phyloP scores from a whole-genome alignment of 805 yeast species.

The Phaffomyces antillensis region DNA sequence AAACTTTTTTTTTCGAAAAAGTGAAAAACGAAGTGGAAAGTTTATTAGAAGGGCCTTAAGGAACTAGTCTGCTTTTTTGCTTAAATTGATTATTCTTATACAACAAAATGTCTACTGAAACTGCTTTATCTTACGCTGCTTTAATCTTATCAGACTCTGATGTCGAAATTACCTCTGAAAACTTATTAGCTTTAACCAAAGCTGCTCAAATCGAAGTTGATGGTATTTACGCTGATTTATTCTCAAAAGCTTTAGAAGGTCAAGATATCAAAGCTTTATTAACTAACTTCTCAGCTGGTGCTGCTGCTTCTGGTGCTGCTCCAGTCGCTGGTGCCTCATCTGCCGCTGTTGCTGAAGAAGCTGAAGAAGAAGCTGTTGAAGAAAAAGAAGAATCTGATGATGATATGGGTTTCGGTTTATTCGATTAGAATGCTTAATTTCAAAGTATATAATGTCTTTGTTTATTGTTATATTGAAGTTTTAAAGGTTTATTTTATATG shows the following conservation, averaged over 20 bases:
- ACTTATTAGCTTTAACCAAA: slow-evolving; percentile 65
- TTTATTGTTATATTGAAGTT: too few species aligned
- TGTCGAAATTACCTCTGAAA: slow-evolving; percentile 79
- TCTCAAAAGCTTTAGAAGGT: slow-evolving; percentile 81
- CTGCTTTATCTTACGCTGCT: slow-evolving; percentile 89
- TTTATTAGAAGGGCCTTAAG: slow-evolving; percentile 8
- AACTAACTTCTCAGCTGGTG: slow-evolving; percentile 62
- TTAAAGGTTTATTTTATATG: not conserved
- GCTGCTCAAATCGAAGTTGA: slow-evolving; percentile 85
- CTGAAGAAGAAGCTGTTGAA: slow-evolving; percentile 47
- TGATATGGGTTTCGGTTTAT: slow-evolving; percentile 94
- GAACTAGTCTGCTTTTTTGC: slow-evolving; percentile 27
- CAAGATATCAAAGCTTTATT: slow-evolving; percentile 77
- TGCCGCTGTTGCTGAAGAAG: slow-evolving; percentile 59
- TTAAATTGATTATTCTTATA: slow-evolving; percentile 26
- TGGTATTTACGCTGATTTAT: slow-evolving; percentile 79
- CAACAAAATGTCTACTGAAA: slow-evolving; percentile 60
- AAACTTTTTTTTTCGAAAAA: slow-evolving; percentile 1
- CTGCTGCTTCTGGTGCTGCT: slow-evolving; percentile 69
- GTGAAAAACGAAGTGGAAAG: not conserved
- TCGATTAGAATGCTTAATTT: slow-evolving; percentile 49
- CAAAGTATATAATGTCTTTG: not conserved
- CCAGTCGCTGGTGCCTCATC: slow-evolving; percentile 57
- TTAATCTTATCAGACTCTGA: slow-evolving; percentile 90
- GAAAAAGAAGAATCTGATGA: slow-evolving; percentile 54